Base-by-base conservation (phyloP, 164 flowering plant species). In the Chimonanthus salicifolius region DNA sequence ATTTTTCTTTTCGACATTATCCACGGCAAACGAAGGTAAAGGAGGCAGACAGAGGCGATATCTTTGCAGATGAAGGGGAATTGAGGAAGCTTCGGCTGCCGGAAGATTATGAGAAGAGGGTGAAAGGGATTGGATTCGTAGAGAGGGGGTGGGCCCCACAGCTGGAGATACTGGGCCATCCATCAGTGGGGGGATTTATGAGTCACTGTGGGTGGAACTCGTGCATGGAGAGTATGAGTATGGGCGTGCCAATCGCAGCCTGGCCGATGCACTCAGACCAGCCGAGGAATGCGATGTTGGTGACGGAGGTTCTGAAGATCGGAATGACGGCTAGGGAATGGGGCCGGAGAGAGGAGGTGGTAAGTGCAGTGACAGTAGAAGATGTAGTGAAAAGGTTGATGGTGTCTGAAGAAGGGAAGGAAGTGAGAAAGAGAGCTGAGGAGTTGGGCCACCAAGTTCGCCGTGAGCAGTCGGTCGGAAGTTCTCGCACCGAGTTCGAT, bases 181-280 rank as follows among this genome's bases (percentile, higher is more conserved):
- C 68, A 2, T 69, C 87, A 9, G 78, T 80, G 0, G 90, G 87
- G 0, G 90, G 90, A 45, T 85, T 87, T 81, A 71, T 87, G 85
- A 85, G 85, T 62, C 90, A 87, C 58, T 87, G 90, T 74, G 88
- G 88, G 6, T 21, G 33, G 33, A 21, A 21, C 1, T 21, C 33
- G 33, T 21, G 33, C 33, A 21, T 21, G 33, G 33, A 21, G 1
- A 21, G 33, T 21, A 21, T 21, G 33, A 21, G 33, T 21, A 21
- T 21, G 33, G 33, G 33, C 33, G 33, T 21, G 33, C 33, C 33
- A 21, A 21, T 21, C 33, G 33, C 33, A 21, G 33, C 33, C 33
- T 90, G 93, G 94, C 94, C 97, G 0, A 86, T 92, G 88, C 92
- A 88, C 72, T 90, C 97, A 0, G 97, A 92, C 72, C 97, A 92